Evolutionary conservation across 306 rosid genomes (phyloP).

Genomic region (Abrus pulchellus): DNA sequence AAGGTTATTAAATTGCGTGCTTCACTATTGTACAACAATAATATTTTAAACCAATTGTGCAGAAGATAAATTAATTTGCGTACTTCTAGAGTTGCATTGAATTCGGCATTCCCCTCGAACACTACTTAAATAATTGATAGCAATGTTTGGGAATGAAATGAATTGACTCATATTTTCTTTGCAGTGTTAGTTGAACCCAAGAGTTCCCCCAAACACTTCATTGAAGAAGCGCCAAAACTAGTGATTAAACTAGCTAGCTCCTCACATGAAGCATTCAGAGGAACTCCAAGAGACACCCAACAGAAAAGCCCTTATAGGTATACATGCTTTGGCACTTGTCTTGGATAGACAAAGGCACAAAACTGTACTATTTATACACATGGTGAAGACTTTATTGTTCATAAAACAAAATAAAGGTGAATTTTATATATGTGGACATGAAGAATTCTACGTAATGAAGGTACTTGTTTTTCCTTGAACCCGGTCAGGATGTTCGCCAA

Average conservation of each 20-base stretch:
- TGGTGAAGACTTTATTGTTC: not conserved
- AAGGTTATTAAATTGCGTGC: not conserved
- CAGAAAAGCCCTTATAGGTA: not conserved
- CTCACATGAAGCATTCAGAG: conserved; percentile 53
- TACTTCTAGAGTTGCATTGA: not conserved
- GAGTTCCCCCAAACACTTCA: conserved; percentile 66
- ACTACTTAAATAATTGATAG: not conserved
- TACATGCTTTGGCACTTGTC: not conserved
- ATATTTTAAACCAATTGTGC: no score
- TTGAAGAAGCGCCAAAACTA: not conserved
- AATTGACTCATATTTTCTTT: not conserved
- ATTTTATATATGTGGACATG: conserved; percentile 9
- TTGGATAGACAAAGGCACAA: not conserved
- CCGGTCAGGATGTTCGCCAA: conserved; percentile 43
- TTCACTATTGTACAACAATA: no score
- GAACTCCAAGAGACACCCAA: conserved; percentile 57
- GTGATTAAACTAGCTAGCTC: not conserved
- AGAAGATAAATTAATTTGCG: no score
- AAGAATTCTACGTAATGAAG: not conserved
- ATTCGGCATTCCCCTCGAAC: not conserved
- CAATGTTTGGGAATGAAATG: not conserved
- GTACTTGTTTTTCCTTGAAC: not conserved
- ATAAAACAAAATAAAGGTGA: not conserved
- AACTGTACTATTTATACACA: conserved; percentile 17
- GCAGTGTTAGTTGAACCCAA: conserved; percentile 44